phyloP scores from a whole-genome alignment of 2,329 filamentous ascomycete genomes.

The Colletotrichum orbiculare region DNA sequence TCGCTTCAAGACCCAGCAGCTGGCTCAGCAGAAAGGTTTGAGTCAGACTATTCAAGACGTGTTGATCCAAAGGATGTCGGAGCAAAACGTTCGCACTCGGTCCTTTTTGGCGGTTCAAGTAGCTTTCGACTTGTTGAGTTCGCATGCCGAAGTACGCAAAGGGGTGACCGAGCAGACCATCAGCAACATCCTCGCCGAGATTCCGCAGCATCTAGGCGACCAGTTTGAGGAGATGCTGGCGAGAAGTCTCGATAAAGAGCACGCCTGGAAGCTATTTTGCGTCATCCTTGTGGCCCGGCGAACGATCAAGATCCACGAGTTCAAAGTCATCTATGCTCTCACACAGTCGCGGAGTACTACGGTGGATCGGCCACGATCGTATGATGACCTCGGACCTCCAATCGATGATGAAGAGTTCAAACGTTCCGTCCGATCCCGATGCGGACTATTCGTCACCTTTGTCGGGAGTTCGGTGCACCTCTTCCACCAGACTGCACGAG shows the following conservation, averaged over 20 bases:
- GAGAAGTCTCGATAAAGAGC: not conserved
- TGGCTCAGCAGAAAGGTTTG: not conserved
- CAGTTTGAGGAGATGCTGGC: constrained; percentile 9
- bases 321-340: constrained; percentile 15
- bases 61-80: not conserved
- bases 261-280: constrained; percentile 7
- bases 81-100: constrained; percentile 1
- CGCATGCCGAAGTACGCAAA: not conserved
- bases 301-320: constrained; percentile 12
- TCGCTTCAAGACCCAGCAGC: constrained; percentile 1
- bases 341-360: not conserved
- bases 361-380: not conserved
- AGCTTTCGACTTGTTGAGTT: constrained; percentile 8
- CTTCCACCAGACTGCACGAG: constrained; percentile 8
- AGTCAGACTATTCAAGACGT: not conserved
- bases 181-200: not conserved
- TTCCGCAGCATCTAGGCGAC: not conserved
- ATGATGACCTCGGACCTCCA: not conserved
- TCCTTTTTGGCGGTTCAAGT: constrained; percentile 14
- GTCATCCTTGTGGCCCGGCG: constrained; percentile 4
- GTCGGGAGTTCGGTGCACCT: constrained; percentile 8
- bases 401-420: constrained; percentile 5
- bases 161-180: not conserved
- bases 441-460: constrained; percentile 12
- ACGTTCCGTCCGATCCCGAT: not conserved